Base-by-base conservation (phyloP, 2,329 filamentous ascomycete genomes). In the Venturia carpophila region DNA sequence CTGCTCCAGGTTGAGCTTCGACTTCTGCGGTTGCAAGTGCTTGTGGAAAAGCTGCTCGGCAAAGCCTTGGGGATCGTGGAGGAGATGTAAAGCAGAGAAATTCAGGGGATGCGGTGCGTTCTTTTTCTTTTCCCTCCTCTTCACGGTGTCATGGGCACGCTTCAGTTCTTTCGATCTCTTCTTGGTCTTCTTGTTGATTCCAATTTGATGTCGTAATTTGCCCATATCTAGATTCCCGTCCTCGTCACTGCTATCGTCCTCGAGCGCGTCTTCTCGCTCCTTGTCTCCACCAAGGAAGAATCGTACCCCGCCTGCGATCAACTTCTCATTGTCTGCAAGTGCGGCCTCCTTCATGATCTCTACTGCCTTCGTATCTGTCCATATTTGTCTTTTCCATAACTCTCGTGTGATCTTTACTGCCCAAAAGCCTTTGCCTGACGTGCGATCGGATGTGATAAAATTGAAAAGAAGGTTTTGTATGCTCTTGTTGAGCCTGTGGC, bases 201-300 rank as follows among this genome's bases (percentile, higher is more conserved):
- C 89, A 37, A 87, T 83, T 75, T 94, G 89, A 75, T 97, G 92
- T 74, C 88, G 88, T 65, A 97, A 78, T 75, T 90, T 90, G 66
- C 83, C 85, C 70, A 99, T 83, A 74, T 97, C 92, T 42, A 88
- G 76, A 19, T 85, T 79, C 1, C 86, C 84, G 52, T 91, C 89
- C 52, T 95, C 91, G 69, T 91, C 90, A 72, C 89, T 92, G 76
- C 87, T 91, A 68, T 95, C 91, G 68, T 97, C 93, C 65, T 95
- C 91, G 62, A 78, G 79, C 1, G 91, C 81, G 71, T 97, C 93
- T 75, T 99, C 94, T 69, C 92, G 86, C 77, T 97, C 94, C 76
- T 96, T 93, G 75, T 99, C 94, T 42, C 92, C 92, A 30, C 94
- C 94, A 0, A 99, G 82, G 79, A 99, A 99, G 80, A 97, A 99